phyloP scores from a whole-genome alignment of 2,329 filamentous ascomycete genomes.

The Ciborinia camelliae region DNA sequence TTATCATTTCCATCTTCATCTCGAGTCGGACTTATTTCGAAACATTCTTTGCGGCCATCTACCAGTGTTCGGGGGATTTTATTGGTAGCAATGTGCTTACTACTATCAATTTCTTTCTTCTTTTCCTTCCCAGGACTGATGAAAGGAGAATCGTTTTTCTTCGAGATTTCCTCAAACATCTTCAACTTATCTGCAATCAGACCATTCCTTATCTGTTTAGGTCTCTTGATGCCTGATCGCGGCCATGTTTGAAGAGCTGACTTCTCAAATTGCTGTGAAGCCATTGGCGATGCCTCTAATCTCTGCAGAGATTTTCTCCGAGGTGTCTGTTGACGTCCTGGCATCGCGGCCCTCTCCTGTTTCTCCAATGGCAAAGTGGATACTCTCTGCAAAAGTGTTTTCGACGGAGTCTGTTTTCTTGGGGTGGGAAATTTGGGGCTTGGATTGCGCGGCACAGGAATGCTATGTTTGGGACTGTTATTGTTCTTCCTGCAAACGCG shows the following conservation, averaged over 20 bases:
- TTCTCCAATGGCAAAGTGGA: not conserved
- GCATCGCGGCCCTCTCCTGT: not conserved
- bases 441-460: too few relatives aligned
- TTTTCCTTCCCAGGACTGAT: not conserved
- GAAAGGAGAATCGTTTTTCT: not conserved
- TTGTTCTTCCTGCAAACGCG: not conserved
- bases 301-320: not conserved
- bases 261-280: not conserved
- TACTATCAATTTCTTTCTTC: not conserved
- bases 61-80: not conserved
- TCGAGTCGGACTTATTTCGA: not conserved
- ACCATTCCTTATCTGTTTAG: slow-evolving; percentile 20
- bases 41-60: slow-evolving; percentile 1
- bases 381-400: not conserved
- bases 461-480: not conserved
- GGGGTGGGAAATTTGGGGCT: not conserved
- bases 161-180: slow-evolving; percentile 27
- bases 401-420: not conserved
- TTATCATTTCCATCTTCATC: not conserved
- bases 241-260: not conserved
- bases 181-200: slow-evolving; percentile 32
- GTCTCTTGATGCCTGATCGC: not conserved
- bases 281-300: not conserved
- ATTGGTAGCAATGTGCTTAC: not conserved
- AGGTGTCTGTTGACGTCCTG: not conserved